phyloP scores from a whole-genome alignment of 2,329 filamentous ascomycete genomes.

The Beauveria medogensis region DNA sequence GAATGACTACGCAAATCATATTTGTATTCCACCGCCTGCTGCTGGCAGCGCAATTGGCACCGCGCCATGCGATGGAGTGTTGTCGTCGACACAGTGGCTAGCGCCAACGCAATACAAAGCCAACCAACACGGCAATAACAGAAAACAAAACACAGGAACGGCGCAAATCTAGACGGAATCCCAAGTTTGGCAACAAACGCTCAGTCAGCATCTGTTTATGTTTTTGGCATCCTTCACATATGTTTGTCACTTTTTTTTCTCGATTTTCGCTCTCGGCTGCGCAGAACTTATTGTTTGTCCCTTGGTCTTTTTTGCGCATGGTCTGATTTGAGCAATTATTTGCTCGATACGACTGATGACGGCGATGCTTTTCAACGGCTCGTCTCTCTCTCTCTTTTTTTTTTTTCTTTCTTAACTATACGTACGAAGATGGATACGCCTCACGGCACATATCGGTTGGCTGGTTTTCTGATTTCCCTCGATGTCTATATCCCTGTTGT shows the following conservation, averaged over 20 bases:
- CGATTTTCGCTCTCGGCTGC: conserved; percentile 4
- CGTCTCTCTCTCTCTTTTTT: background rate
- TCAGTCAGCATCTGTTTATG: conserved; percentile 11
- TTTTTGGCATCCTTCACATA: conserved; percentile 5
- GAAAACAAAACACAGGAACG: background rate
- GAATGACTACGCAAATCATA: background rate
- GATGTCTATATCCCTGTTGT: conserved; percentile 5
- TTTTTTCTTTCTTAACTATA: conserved; percentile 14
- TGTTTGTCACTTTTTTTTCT: conserved; percentile 5
- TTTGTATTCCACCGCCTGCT: background rate
- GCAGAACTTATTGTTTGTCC: conserved; percentile 12
- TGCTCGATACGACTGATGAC: background rate
- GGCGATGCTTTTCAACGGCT: background rate
- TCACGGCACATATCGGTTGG: conserved; percentile 24
- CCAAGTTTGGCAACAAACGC: conserved; percentile 26
- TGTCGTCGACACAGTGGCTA: background rate
- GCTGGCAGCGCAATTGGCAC: conserved; percentile 3
- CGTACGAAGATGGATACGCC: conserved; percentile 30
- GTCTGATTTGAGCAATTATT: background rate
- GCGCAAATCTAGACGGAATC: conserved; percentile 13
- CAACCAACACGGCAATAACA: background rate
- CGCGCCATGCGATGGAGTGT: background rate
- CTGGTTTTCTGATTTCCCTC: conserved; percentile 4
- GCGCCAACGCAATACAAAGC: background rate
- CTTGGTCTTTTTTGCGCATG: conserved; percentile 12